Base-by-base conservation (phyloP, 2,329 filamentous ascomycete genomes). In the Penicillium sp. region DNA sequence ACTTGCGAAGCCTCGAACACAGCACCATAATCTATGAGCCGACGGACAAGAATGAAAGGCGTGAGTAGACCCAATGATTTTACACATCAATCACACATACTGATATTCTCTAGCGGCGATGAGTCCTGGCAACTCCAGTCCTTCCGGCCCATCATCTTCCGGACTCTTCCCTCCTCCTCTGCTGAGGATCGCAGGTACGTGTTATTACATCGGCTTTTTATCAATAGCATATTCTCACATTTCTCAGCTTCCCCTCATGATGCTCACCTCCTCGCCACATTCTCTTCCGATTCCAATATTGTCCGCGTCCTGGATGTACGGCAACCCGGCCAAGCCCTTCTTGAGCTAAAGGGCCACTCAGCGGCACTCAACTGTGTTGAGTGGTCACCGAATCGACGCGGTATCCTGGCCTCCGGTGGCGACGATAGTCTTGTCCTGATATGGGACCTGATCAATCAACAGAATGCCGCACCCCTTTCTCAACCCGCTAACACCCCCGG, bases 11-110 rank as follows among this genome's bases (percentile, higher is more conserved):
- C 71, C 77, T 99, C 46, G 94, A 99, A 70, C 94, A 99, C 72
- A 97, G 92, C 60, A 99, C 94, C 44, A 99, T 99, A 70, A 99
- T 99, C 59, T 99, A 99, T 71, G 94, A 99, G 73, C 94, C 94
- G 4, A 93, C 90, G 0, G 89, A 91, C 61, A 97, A 97, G 75
- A 86, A 88, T 18, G 79, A 81, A 44, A 78, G 76, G 78, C 82
- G 89, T 91, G 77, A 59, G 76, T 68, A 7, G 21, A 24, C 33
- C 5, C 13, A 3, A 5, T 9, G n/a, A 27, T 9, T 9, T 12
- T 4, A 8, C 15, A 7, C 10, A 27, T 20, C 1, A 29, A 29
- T 4, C 7, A 4, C 23, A 24, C 7, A 36, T 30, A 52, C 50
- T 61, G 27, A 59, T 21, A 13, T 18, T 3, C 9, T 36, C 24